Base-by-base conservation (phyloP, 1,139 yeast species). In the Debaryomyces subglobosus region DNA sequence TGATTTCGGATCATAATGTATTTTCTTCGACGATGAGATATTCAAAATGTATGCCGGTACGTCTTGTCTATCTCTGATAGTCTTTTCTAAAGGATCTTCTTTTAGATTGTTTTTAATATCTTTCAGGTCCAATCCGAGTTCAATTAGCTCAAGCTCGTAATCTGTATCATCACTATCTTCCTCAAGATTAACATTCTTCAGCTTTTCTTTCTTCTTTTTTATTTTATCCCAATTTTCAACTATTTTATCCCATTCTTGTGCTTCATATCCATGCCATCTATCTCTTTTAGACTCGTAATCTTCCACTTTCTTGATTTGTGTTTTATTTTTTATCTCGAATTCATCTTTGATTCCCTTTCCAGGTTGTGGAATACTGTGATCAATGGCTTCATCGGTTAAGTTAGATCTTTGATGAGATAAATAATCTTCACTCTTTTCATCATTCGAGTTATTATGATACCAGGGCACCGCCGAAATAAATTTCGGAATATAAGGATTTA, bases 211-310 rank as follows among this genome's bases (percentile, higher is more conserved):
- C 24, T 56, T 51, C 27, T 53, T 62, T 43, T 78, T 71, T 34
- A 68, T 65, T 20, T 60, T 58, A 41, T 78, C 74, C 79, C 82
- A 77, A 45, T 71, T 68, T 37, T 68, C 67, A 6, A 83, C 63
- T 20, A 79, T 77, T n/a, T 67, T 63, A 42, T 73, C 74, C 72
- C 87, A 87, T 46, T 86, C 87, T 4, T 72, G 71, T 1, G 77
- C 71, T 49, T 85, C 85, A 59, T 80, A 85, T 0, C 95, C 95
- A 59, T 81, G 85, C 90, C 94, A 89, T 45, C 89, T 70, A 63
- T 89, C 96, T 49, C 95, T 69, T 54, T 86, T 86, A 15, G 84
- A 77, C 55, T 87, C 96, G 66, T 80, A 84, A 45, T 74, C 79
- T 4, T 77, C 77, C 47, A 57, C 71, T 50, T 67, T 77, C 56